Evolutionary conservation across 1,139 yeast genomes (phyloP).

Genomic region (Diutina catenulata): DNA sequence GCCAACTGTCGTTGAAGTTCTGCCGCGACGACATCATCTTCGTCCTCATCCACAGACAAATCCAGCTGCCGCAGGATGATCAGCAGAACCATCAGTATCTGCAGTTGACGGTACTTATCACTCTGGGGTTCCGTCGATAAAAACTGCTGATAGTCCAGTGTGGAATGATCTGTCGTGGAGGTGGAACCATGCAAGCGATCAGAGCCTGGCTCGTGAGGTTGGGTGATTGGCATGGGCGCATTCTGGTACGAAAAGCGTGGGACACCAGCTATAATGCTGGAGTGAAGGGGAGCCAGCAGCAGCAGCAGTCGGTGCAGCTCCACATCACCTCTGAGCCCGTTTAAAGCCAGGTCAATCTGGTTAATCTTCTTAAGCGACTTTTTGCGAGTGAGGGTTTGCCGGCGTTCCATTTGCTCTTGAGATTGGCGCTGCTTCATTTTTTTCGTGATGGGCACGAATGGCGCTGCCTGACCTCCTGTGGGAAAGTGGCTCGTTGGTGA

Average conservation of each 20-base stretch:
- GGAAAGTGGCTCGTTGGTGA: too few species aligned
- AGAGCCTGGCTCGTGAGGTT: too few species aligned
- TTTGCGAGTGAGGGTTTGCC: background rate
- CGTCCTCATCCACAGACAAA: background rate
- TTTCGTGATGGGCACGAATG: slow-evolving; percentile 1
- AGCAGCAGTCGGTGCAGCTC: background rate
- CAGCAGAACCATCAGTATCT: slow-evolving; percentile 5
- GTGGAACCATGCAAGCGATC: too few species aligned
- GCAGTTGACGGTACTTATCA: background rate
- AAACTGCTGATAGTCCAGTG: slow-evolving; percentile 1
- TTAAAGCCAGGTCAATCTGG: slow-evolving; percentile 4
- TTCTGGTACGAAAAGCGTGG: too few species aligned
- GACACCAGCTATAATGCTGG: too few species aligned
- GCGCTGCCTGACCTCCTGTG: too few species aligned
- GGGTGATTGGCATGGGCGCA: too few species aligned
- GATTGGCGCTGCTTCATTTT: slow-evolving; percentile 4
- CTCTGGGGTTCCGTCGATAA: background rate
- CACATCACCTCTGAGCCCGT: background rate
- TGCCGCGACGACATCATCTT: background rate
- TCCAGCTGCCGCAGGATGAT: slow-evolving; percentile 1
- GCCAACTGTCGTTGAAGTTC: slow-evolving; percentile 3
- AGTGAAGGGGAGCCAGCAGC: too few species aligned
- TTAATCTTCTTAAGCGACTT: slow-evolving; percentile 3
- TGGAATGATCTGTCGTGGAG: too few species aligned
- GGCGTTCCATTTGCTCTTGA: slow-evolving; percentile 2